These are phyloP conservation scores for Sextonia rubra DNA, from an alignment of 164 flowering plant species.

Conservation along the genomic window DNA sequence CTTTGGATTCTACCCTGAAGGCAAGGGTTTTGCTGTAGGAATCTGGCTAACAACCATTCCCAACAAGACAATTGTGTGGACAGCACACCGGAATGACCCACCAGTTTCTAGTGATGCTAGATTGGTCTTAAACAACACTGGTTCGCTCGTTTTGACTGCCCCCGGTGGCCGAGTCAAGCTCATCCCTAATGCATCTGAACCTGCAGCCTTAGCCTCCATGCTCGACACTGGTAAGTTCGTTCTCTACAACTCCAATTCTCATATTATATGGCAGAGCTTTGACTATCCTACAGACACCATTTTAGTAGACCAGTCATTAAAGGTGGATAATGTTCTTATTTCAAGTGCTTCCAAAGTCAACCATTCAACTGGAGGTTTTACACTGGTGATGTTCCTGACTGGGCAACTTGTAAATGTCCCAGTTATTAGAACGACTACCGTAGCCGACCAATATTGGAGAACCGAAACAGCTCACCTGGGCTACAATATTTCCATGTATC, in stretches of 20 bases:
- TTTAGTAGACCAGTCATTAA: background rate
- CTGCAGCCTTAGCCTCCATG: constrained; percentile 28
- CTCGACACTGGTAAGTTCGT: constrained; percentile 41
- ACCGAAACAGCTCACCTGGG: background rate
- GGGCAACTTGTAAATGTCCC: background rate
- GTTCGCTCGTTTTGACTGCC: constrained; percentile 5
- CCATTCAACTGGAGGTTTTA: background rate
- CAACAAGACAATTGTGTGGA: no score
- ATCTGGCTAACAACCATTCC: no score
- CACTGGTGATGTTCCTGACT: background rate
- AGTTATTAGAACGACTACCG: no score
- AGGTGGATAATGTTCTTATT: background rate
- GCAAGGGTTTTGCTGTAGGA: no score
- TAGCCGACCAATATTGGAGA: background rate
- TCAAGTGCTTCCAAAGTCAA: background rate
- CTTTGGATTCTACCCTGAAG: no score
- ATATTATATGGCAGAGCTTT: constrained; percentile 1
- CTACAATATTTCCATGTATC: constrained; percentile 6
- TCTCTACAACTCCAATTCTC: constrained; percentile 4
- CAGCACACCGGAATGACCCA: constrained; percentile 9
- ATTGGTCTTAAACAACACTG: constrained; percentile 1
- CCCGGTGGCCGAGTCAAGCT: background rate
- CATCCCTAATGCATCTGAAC: background rate
- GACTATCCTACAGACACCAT: constrained; percentile 7
- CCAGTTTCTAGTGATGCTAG: constrained; percentile 4